Evolutionary conservation across 352 stramenopile genomes (phyloP), one percentile per base, ranked within the genome.

Genomic region (Phytophthora pseudosyringae): DNA sequence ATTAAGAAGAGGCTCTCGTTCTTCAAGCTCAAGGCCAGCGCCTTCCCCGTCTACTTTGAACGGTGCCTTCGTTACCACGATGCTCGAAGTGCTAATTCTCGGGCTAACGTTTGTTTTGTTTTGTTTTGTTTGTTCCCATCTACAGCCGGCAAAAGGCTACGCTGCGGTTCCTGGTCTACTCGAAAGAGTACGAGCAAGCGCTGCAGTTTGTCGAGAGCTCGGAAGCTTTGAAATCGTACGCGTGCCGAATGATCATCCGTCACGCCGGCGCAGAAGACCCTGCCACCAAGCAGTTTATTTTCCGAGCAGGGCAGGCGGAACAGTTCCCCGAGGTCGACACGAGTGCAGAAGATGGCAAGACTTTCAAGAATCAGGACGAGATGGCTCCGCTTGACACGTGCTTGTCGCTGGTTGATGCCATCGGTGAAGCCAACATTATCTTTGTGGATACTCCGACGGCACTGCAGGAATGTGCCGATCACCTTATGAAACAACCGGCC

Each of bases 1-100:
- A 80, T 93, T 64, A 89, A 89, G 60, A 90, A 90, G 62, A 71
- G 83, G 15, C 62, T 94, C 12, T 68, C 63, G 36, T 69, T 75
- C 10, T 91, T 93, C 64, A 77, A 83, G 31, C 28, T 94, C 10
- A 55, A 80, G 16, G 62, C 76, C 6, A 75, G 71, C 21, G 73
- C 65, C 10, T 92, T 94, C 61, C 86, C 86, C 7, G 64, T 66
- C 33, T 93, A 82, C 62, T 57, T 80, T 10, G 71, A 83, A 51
- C 61, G 78, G 80, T 87, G 54, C 28, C 48, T 59, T 54, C 28
- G 52, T 59, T 54, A 8, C 10, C n/a, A 16, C 51, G 3, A 0
- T 39, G 16, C n/a, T 18, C 21, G 9, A 26, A 18, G 21, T 29
- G 29, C 39, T 39, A 9, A 8, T 21, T 2, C 21, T 21, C 21